Evolutionary conservation across 768 basidiomycete genomes (phyloP).

Genomic region (Serendipita sp.): DNA sequence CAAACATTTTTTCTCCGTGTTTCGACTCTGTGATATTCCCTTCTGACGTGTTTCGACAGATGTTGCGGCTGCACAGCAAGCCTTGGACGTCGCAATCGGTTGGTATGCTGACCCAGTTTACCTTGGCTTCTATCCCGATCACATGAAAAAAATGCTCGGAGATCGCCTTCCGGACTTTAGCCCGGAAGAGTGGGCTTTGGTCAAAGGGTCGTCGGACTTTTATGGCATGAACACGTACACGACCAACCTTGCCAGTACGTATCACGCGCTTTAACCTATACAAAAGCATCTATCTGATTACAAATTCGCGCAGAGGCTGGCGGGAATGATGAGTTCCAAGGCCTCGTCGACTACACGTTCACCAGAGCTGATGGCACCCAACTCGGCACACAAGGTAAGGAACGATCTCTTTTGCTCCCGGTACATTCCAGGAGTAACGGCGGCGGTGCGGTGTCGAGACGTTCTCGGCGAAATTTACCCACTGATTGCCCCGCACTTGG

Average conservation of each 20-base stretch:
- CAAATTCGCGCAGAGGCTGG: slow-evolving; percentile 31
- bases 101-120: slow-evolving; percentile 41
- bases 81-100: slow-evolving; percentile 57
- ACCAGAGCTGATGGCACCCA: slow-evolving; percentile 47
- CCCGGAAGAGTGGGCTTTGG: slow-evolving; percentile 36
- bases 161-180: slow-evolving; percentile 46
- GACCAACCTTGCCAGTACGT: slow-evolving; percentile 40
- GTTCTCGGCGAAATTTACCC: background rate
- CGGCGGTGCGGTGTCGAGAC: background rate
- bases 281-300: background rate
- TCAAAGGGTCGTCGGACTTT: slow-evolving; percentile 53
- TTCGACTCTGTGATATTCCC: background rate
- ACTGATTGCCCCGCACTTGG: background rate
- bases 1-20: background rate
- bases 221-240: slow-evolving; percentile 64
- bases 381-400: slow-evolving; percentile 43
- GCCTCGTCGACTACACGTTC: slow-evolving; percentile 43
- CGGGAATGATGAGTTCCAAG: slow-evolving; percentile 49
- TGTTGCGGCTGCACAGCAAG: slow-evolving; percentile 51
- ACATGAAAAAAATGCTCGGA: slow-evolving; percentile 39
- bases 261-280: slow-evolving; percentile 15
- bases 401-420: background rate
- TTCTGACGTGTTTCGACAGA: slow-evolving; percentile 25
- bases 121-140: slow-evolving; percentile 49
- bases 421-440: background rate